Base-by-base conservation (phyloP, 2,329 filamentous ascomycete genomes). In the Colletotrichum spaethianum region DNA sequence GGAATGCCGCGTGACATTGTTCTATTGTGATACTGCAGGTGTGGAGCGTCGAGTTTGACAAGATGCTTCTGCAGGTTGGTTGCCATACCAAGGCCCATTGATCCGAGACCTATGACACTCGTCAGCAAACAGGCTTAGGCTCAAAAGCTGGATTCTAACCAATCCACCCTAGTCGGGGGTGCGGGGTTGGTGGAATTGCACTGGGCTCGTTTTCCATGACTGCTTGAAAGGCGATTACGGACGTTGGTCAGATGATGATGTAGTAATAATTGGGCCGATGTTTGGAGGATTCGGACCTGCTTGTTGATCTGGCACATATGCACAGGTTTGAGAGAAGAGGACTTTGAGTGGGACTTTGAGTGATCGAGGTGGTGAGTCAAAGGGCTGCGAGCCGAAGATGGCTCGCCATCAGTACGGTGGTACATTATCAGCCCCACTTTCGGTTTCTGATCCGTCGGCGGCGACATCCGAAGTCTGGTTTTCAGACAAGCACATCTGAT, bases 21-120 rank as follows among this genome's bases (percentile, higher is more conserved):
- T 11, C 86, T 83, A 67, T 88, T 88, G 69, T 79, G 82, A 72
- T 84, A 88, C 1, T 72, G 75, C 1, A 88, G 75, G 6, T 74
- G 67, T 0, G 80, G 74, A 0, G 75, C 62, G 1, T 64, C 60
- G 8, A 65, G 73, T 6, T 73, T 65, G 1, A 57, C 68, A 0
- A 87, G 72, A 61, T 87, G 77, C 33, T 79, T 83, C 50, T 88
- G 86, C 0, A 88, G 79, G 68, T 88, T 88, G 8, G 77, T 78
- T 1, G 86, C 84, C 87, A 89, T 89, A 1, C 77, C 79, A 0
- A 82, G 77, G 1, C 87, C 87, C 86, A 88, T 88, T 0, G 85
- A 88, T 1, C 87, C 86, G 0, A 88, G 81, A 4, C 86, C 86
- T 76, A 14, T 14, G 2, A 26, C 0, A 9, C 2, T 26, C 7